Evolutionary conservation across 768 basidiomycete genomes (phyloP), one percentile per base, ranked within the genome.

Genomic region (Leccinum ochraceum): DNA sequence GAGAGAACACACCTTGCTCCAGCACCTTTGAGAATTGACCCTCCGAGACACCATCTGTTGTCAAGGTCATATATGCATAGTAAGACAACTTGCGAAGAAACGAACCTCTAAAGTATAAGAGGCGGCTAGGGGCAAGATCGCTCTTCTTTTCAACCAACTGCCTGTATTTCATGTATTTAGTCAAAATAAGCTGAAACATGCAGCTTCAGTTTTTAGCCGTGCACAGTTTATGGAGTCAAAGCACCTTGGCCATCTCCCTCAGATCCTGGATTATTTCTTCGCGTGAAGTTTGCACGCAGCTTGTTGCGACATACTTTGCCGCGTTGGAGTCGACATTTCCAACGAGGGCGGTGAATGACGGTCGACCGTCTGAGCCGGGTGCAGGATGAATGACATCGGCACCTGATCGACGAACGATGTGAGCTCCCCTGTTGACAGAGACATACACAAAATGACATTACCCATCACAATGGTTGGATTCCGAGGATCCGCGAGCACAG

Each of bases 341-440:
- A 17, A 94, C 92, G 6, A 94, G 77, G 6, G 90, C 80, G 0
- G 92, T 89, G 70, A 90, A 93, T 0, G 92, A 94, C 1, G 92
- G 92, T 4, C 86, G 83, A 17, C 86, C 89, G n/a, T 82, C 83
- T 0, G 89, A 83, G 9, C 90, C 90, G 20, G 92, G 90, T 7
- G 90, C 82, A 9, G 92, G 91, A 66, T 94, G 91, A 44, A 91
- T 90, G 30, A 90, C 90, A 70, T 93, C 90, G 17, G 91, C 91
- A 62, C 89, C 87, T 89, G 30, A 51, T 51, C 6, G 32, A 58
- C 13, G 14, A 58, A 54, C 22, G 7, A 48, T 53, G 28, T 64
- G n/a, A 67, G 39, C 17, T 42, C n/a, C n/a, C 13, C 22, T 22
- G 9, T 55, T 30, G n/a, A 26, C n/a, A 17, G 26, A 24, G 13